Percentiles rank a stretch among this genome's conserved stretches.
phyloP scores from a whole-genome alignment of 2,329 filamentous ascomycete genomes.

The Orbilia ellipsospora region DNA sequence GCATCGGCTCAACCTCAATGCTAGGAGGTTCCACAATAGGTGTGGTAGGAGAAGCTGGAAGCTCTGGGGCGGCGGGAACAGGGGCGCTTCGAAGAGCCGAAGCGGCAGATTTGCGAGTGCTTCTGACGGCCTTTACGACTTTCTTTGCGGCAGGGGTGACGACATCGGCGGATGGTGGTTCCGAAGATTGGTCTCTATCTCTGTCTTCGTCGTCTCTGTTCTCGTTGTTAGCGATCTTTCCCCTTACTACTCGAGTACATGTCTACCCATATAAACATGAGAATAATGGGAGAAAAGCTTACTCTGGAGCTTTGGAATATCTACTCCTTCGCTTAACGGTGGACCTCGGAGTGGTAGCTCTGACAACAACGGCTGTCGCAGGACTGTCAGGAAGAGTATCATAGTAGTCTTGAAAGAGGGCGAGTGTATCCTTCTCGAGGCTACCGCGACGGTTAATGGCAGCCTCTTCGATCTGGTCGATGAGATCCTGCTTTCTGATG shows the following conservation, averaged over 20 bases:
- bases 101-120: constrained; percentile 35
- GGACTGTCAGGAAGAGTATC: constrained; percentile 43
- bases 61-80: background rate
- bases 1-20: constrained; percentile 34
- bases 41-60: background rate
- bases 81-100: background rate
- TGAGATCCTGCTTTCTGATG: constrained; percentile 39
- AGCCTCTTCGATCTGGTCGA: constrained; percentile 37
- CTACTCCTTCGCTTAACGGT: constrained; percentile 26
- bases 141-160: constrained; percentile 47
- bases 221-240: background rate
- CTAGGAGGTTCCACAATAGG: constrained; percentile 19
- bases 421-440: constrained; percentile 31
- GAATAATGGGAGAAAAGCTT: background rate
- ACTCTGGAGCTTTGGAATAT: constrained; percentile 53
- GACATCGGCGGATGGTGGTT: constrained; percentile 39
- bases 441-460: constrained; percentile 14
- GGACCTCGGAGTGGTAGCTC: constrained; percentile 30
- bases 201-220: constrained; percentile 38
- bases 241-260: background rate
- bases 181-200: constrained; percentile 34
- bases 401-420: constrained; percentile 41
- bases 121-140: constrained; percentile 8
- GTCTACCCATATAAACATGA: too few relatives aligned
- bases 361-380: background rate